Conservation (phyloP, 495 filamentous ascomycete genomes). For the Diplogelasinospora grovesii region DNA sequence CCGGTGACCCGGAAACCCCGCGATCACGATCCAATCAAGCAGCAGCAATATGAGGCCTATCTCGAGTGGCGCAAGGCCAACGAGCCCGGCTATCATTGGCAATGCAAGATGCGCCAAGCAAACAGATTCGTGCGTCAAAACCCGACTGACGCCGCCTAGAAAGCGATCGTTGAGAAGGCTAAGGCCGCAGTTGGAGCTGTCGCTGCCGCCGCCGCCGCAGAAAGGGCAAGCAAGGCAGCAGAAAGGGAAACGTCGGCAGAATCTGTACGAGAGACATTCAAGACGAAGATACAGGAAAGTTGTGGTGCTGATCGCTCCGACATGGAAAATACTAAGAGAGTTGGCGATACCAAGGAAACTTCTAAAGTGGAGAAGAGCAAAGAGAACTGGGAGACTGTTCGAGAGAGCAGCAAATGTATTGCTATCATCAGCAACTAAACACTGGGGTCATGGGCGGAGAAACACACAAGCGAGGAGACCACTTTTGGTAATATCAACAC, state of each 20-base stretch:
- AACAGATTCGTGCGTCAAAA: conserved; percentile 29
- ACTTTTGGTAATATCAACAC: too few relatives aligned
- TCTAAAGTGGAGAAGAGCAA: too few relatives aligned
- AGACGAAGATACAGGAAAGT: conserved; percentile 10
- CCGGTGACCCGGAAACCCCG: conserved; percentile 28
- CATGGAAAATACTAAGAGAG: too few relatives aligned
- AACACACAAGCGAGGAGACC: too few relatives aligned
- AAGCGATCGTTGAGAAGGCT: conserved; percentile 23
- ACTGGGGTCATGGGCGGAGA: too few relatives aligned
- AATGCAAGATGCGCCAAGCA: conserved; percentile 38
- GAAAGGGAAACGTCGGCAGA: conserved; percentile 8
- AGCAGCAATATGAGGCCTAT: conserved; percentile 37
- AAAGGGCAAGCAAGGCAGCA: conserved; percentile 2
- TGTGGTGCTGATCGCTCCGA: too few relatives aligned
- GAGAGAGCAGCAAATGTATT: too few relatives aligned
- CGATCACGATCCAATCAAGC: conserved; percentile 28
- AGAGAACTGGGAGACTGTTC: too few relatives aligned
- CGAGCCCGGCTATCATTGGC: conserved; percentile 31
- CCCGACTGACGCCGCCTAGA: conserved; percentile 12
- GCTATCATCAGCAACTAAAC: too few relatives aligned
- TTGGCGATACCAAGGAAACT: too few relatives aligned
- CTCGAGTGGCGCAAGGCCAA: conserved; percentile 35
- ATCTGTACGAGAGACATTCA: conserved; percentile 9
- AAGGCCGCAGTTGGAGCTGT: conserved; percentile 18
- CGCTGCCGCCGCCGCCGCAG: conserved; percentile 7